Conservation (phyloP, 148 eudicot genomes). For the Cornus suecica region DNA sequence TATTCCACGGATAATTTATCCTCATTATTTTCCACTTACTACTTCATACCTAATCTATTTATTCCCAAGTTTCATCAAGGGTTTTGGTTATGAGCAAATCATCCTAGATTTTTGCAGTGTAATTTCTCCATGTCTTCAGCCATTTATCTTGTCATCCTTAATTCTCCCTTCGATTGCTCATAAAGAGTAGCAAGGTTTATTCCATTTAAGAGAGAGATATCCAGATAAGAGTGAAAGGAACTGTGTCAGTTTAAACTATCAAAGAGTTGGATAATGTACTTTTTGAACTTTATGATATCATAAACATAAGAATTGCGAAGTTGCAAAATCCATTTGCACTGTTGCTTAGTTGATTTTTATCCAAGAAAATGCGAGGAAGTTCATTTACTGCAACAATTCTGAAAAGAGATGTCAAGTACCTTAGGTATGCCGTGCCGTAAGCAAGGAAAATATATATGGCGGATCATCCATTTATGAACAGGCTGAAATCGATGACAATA, state of each 20-base stretch:
- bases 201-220: neutral
- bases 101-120: neutral
- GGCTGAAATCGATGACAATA: constrained; percentile 48
- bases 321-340: neutral
- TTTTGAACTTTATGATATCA: neutral
- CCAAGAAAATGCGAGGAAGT: neutral
- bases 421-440: constrained; percentile 81
- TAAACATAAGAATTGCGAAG: neutral
- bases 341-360: neutral
- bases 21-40: too few relatives aligned
- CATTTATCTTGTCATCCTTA: neutral
- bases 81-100: neutral
- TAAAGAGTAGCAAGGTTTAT: neutral
- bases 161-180: neutral
- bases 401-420: constrained; percentile 38
- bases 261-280: neutral
- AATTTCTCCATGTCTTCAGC: neutral
- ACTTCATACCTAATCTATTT: too few relatives aligned
- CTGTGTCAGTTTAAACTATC: neutral
- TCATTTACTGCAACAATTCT: constrained; percentile 1
- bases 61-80: neutral
- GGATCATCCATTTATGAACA: constrained; percentile 97
- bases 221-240: neutral
- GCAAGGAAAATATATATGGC: constrained; percentile 91
- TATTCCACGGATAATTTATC: too few relatives aligned